Evolutionary conservation across 768 basidiomycete species (phyloP), one percentile per base, ranked within the genome.

Genomic region (Inosperma sp.): DNA sequence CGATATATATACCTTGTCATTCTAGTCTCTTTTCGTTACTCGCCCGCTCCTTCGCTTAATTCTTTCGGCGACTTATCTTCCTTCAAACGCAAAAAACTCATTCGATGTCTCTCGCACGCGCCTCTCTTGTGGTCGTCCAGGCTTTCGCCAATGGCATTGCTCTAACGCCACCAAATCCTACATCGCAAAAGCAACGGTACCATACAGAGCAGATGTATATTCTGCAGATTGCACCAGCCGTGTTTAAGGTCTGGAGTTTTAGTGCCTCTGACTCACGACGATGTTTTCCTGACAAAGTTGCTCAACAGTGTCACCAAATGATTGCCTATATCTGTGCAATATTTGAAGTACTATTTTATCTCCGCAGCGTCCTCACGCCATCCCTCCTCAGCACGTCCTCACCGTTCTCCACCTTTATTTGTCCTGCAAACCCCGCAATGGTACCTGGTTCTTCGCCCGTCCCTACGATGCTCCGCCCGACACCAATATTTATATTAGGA

Each of bases 131-230:
- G 56, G 56, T 71, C 29, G 51, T 77, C 29, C 80, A 82, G 54
- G 77, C 79, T 2, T 41, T 73, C 22, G 70, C 67, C 59, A 79
- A 82, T 57, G 75, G 79, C 30, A 56, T 72, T 0, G 82, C 79
- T 0, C 78, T 71, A 56, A 77, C 77, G 0, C 79, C 82, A 1
- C 82, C 82, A 2, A 80, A 82, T 59, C 78, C 77, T 8, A 78
- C 80, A 0, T 73, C 70, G 0, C 51, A 60, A 27, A 79, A 79
- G 48, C 69, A 68, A 7, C 68, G 81, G 5, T 83, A 80, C 58
- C 75, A 81, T 60, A 79, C 75, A 0, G 68, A 78, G 14, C 75
- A 77, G 60, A 65, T 74, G 30, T 74, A 71, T 56, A 68, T 80
- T 35, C 68, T 83, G 30, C 77, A 77, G 48, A 77, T 82, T 23